Percentiles rank a stretch among this genome's conserved stretches.
These are phyloP conservation scores for Sugiyamaella paludigena DNA, from an alignment of 1,139 yeast genomes.

Conservation along the genomic window DNA sequence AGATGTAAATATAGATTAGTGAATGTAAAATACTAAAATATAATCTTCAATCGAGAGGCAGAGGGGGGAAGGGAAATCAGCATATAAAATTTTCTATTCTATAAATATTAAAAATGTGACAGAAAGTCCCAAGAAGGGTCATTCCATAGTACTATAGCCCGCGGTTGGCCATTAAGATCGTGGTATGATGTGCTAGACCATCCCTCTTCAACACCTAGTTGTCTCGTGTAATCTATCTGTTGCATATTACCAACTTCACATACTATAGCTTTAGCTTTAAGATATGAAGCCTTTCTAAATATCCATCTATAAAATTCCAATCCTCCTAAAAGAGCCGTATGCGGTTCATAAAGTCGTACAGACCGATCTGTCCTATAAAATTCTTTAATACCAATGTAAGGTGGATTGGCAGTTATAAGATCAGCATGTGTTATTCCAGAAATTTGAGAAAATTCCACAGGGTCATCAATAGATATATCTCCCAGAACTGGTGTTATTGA, in stretches of 20 bases:
- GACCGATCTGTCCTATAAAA: constrained; percentile 51
- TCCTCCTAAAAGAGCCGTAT: constrained; percentile 72
- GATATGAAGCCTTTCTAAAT: constrained; percentile 44
- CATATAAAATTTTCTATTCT: too few species aligned
- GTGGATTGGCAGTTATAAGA: constrained; percentile 80
- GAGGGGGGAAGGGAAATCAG: too few species aligned
- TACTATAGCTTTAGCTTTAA: constrained; percentile 44
- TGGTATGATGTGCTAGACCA: constrained; percentile 27
- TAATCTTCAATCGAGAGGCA: background rate
- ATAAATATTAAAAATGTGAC: background rate
- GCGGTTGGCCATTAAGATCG: constrained; percentile 37
- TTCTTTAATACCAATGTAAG: constrained; percentile 63
- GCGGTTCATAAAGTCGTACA: constrained; percentile 72
- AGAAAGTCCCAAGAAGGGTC: constrained; percentile 26
- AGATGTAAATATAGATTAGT: background rate
- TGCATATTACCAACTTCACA: constrained; percentile 44
- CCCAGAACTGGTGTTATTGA: constrained; percentile 8
- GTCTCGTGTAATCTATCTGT: constrained; percentile 34
- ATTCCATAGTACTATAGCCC: constrained; percentile 41
- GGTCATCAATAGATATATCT: constrained; percentile 13
- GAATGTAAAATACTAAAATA: background rate
- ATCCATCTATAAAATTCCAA: constrained; percentile 65
- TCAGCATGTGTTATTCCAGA: constrained; percentile 36
- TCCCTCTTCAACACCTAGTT: constrained; percentile 29
- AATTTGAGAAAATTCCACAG: constrained; percentile 11